Percentiles rank a stretch among this genome's conserved stretches.
Evolutionary conservation across 257 asterid species (phyloP).

Genomic region (Ocimum tenuiflorum): DNA sequence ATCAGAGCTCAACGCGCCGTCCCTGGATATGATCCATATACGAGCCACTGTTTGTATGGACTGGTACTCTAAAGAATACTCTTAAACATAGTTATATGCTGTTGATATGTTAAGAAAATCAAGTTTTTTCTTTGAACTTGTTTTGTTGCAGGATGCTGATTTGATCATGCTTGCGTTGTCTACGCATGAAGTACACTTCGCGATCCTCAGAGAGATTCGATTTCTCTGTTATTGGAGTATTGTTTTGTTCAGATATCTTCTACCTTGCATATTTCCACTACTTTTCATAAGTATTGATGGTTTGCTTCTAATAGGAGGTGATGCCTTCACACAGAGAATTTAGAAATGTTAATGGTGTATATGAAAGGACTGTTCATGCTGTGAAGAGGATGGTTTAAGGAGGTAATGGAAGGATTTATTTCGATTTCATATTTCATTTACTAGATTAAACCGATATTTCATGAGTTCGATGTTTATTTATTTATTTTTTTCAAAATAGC

Average conservation of each 20-base stretch:
- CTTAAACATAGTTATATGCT: neutral
- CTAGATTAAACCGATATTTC: too few species aligned
- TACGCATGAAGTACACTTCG: constrained; percentile 53
- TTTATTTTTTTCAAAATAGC: neutral
- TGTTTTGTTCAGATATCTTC: too few species aligned
- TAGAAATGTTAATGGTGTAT: too few species aligned
- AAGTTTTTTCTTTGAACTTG: neutral
- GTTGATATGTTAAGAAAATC: neutral
- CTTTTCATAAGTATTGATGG: too few species aligned
- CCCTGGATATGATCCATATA: constrained; percentile 47
- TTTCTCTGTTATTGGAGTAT: neutral
- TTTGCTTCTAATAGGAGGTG: too few species aligned
- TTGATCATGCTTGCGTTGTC: constrained; percentile 60
- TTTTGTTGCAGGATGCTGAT: constrained; percentile 48
- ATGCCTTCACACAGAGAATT: too few species aligned
- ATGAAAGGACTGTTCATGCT: too few species aligned
- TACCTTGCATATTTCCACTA: too few species aligned
- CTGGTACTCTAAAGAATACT: constrained; percentile 20
- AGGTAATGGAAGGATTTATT: too few species aligned
- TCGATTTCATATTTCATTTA: too few species aligned
- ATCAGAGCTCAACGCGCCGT: constrained; percentile 40
- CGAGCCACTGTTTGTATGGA: constrained; percentile 57
- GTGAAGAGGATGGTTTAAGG: too few species aligned
- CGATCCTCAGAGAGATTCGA: constrained; percentile 53
- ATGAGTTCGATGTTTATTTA: too few species aligned